Conservation (phyloP, 495 filamentous ascomycete genomes). For the Trichocladium antarcticum region DNA sequence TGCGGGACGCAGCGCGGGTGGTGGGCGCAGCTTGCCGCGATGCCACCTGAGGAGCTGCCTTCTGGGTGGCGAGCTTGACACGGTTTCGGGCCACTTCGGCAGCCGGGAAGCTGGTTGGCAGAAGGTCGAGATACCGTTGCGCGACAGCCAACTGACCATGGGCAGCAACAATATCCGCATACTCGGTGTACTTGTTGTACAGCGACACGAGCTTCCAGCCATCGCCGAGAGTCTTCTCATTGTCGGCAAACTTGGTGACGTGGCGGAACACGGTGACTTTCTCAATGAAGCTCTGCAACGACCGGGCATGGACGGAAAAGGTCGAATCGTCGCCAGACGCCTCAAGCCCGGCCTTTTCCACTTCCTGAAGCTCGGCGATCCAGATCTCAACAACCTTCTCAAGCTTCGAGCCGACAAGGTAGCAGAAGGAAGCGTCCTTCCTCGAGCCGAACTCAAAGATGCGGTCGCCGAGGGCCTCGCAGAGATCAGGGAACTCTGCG, state of each 20-base stretch:
- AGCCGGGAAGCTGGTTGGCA: constrained; percentile 75
- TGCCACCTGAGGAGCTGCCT: constrained; percentile 35
- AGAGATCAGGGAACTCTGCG: constrained; percentile 89
- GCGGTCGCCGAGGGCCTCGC: constrained; percentile 87
- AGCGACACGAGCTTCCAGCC: constrained; percentile 83
- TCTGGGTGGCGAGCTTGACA: constrained; percentile 74
- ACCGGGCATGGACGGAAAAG: constrained; percentile 85
- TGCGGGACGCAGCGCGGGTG: constrained; percentile 23
- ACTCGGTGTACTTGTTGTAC: constrained; percentile 94
- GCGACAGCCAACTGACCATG: constrained; percentile 80
- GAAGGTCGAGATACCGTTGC: constrained; percentile 80
- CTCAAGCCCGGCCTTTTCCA: constrained; percentile 62
- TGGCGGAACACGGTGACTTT: constrained; percentile 96
- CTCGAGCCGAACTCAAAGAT: constrained; percentile 63
- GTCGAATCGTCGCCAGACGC: constrained; percentile 56
- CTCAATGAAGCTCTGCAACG: constrained; percentile 87
- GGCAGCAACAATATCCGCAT: constrained; percentile 85
- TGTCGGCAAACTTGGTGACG: constrained; percentile 82
- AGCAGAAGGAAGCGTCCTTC: constrained; percentile 93
- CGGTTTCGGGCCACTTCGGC: constrained; percentile 81
- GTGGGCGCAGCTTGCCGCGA: constrained; percentile 22
- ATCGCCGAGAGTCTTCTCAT: constrained; percentile 52
- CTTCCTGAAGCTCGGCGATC: constrained; percentile 76
- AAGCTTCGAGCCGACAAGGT: constrained; percentile 84
- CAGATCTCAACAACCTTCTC: constrained; percentile 95